phyloP scores from a whole-genome alignment of 139 green algal genomes.

The Chlorella sp. region DNA sequence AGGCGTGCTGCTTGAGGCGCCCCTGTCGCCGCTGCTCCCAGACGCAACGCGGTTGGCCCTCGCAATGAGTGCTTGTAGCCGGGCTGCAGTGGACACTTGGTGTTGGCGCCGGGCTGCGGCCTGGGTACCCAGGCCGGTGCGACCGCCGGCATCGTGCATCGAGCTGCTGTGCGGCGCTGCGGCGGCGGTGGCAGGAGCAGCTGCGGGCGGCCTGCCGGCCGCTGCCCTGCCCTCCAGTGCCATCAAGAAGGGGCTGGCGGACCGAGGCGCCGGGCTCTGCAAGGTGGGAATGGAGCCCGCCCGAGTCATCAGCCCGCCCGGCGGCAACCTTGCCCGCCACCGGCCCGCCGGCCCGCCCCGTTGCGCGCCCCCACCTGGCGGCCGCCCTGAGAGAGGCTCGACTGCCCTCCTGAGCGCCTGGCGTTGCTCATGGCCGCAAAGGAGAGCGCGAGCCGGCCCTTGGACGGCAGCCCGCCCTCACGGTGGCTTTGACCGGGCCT shows the following conservation, averaged over 20 bases:
- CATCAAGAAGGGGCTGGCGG: conserved; percentile 6
- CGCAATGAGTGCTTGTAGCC: conserved; percentile 1
- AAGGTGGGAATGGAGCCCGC: too few relatives aligned
- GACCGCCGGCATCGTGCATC: not conserved
- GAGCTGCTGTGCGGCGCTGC: not conserved
- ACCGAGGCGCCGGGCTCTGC: not conserved
- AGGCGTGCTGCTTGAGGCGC: not conserved
- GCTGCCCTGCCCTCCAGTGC: not conserved
- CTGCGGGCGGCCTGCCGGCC: not conserved
- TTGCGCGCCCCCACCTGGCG: too few relatives aligned
- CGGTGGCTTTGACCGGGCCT: too few relatives aligned
- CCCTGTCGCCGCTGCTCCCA: not conserved
- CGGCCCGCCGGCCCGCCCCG: too few relatives aligned
- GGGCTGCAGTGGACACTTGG: not conserved
- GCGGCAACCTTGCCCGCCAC: too few relatives aligned
- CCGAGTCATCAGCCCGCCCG: too few relatives aligned
- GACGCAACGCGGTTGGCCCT: not conserved
- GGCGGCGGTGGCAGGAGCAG: not conserved
- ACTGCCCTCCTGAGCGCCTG: too few relatives aligned
- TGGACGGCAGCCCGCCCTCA: too few relatives aligned
- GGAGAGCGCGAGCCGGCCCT: too few relatives aligned
- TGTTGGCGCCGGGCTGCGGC: not conserved
- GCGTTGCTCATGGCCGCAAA: too few relatives aligned
- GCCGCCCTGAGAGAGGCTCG: too few relatives aligned
- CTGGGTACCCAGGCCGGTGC: too few relatives aligned